These are phyloP conservation scores for Penicillium soppii DNA, from an alignment of 495 filamentous ascomycete species.

Conservation along the genomic window DNA sequence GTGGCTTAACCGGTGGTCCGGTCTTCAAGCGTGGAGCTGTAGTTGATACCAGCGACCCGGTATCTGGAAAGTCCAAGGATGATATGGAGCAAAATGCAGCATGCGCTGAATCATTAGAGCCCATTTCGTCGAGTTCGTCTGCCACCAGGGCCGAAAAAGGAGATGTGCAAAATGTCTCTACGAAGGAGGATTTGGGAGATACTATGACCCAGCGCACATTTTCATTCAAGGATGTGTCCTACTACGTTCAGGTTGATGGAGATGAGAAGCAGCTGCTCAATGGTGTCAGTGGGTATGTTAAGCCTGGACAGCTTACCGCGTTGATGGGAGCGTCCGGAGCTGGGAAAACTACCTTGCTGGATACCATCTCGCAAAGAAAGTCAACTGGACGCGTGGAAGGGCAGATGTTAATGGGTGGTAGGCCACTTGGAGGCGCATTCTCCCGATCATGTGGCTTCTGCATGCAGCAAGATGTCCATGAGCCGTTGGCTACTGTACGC, in stretches of 20 bases:
- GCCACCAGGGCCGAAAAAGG: no score
- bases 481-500: slow-evolving; percentile 78
- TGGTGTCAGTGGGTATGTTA: slow-evolving; percentile 62
- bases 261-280: slow-evolving; percentile 53
- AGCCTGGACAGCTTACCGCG: slow-evolving; percentile 64
- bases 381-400: slow-evolving; percentile 51
- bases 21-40: neutral
- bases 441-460: slow-evolving; percentile 94
- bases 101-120: no score
- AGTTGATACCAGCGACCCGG: no score
- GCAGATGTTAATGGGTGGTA: slow-evolving; percentile 53
- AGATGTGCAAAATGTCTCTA: no score
- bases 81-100: no score
- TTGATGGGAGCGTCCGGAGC: slow-evolving; percentile 44
- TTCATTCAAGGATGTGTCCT: slow-evolving; percentile 42
- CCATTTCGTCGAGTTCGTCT: no score
- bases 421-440: slow-evolving; percentile 66
- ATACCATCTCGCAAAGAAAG: slow-evolving; percentile 46
- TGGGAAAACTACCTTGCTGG: slow-evolving; percentile 56
- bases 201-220: no score
- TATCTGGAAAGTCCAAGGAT: no score
- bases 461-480: slow-evolving; percentile 90
- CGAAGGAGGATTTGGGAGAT: no score
- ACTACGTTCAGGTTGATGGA: slow-evolving; percentile 56
- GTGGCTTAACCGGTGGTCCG: neutral